Conservation (phyloP, 169 alveolate genomes). For the Plasmodium adleri region DNA sequence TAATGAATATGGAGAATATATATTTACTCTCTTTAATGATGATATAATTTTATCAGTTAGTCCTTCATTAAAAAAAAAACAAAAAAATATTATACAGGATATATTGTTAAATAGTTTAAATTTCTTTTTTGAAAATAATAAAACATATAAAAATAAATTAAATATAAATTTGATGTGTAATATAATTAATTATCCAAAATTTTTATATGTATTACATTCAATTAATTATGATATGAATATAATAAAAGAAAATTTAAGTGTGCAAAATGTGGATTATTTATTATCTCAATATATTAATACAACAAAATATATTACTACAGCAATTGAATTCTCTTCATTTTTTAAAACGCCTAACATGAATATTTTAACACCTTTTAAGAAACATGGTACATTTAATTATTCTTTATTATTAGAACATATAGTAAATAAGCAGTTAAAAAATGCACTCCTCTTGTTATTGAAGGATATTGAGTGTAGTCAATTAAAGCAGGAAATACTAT, state of each 20-base stretch:
- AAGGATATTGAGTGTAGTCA: constrained; percentile 5
- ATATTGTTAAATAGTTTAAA: constrained; percentile 52
- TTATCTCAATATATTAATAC: constrained; percentile 29
- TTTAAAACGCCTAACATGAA: constrained; percentile 10
- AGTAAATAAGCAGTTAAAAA: constrained; percentile 40
- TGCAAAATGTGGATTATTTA: constrained; percentile 36
- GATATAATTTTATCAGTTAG: constrained; percentile 47
- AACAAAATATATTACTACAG: constrained; percentile 11
- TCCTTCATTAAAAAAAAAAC: constrained; percentile 45
- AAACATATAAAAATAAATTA: constrained; percentile 14
- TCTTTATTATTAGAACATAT: constrained; percentile 28
- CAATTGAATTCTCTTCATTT: constrained; percentile 38
- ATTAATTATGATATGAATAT: constrained; percentile 27
- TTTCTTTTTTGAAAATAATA: constrained; percentile 64
- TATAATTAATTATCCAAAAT: constrained; percentile 37
- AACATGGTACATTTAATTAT: constrained; percentile 24
- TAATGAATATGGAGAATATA: constrained; percentile 19
- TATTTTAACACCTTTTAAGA: constrained; percentile 32
- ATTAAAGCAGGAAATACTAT: constrained; percentile 25
- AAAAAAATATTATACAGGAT: constrained; percentile 64
- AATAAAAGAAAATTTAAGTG: constrained; percentile 22
- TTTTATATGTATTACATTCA: constrained; percentile 19
- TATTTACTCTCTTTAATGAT: constrained; percentile 55
- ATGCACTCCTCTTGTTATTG: constrained; percentile 53
- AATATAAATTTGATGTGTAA: constrained; percentile 65